Evolutionary conservation across 345 rosid genomes (phyloP).

Genomic region (Lagerstroemia speciosa): DNA sequence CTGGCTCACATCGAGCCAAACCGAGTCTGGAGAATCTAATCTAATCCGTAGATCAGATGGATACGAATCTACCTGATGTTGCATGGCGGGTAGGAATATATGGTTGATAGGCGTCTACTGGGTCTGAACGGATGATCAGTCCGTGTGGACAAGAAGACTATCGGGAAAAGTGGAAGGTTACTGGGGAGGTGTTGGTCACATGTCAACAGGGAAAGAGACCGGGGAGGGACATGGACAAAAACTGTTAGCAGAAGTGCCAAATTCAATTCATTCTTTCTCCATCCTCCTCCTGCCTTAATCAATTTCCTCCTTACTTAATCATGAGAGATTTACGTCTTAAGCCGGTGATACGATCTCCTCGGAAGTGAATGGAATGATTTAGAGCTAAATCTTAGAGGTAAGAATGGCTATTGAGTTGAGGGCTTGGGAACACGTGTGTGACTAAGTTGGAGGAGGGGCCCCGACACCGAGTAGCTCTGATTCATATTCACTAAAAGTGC

Average conservation of each 20-base stretch:
- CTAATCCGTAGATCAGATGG: not conserved
- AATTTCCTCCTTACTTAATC: too few relatives aligned
- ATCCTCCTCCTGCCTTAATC: not conserved
- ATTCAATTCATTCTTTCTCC: not conserved
- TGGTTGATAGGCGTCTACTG: not conserved
- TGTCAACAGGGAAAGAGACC: conserved; percentile 6
- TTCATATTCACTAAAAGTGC: not conserved
- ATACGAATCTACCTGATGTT: not conserved
- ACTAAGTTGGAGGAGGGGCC: too few relatives aligned
- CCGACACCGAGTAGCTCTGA: conserved; percentile 1
- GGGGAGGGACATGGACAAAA: conserved; percentile 40
- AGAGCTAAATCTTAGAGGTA: too few relatives aligned
- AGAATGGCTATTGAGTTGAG: too few relatives aligned
- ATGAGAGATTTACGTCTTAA: too few relatives aligned
- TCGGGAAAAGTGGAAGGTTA: conserved; percentile 2
- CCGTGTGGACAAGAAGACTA: not conserved
- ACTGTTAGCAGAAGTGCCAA: conserved; percentile 25
- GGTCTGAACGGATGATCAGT: not conserved
- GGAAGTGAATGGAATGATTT: not conserved
- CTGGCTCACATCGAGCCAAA: too few relatives aligned
- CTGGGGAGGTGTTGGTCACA: conserved; percentile 12
- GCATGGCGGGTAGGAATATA: not conserved
- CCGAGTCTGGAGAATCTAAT: too few relatives aligned
- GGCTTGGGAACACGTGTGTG: too few relatives aligned
- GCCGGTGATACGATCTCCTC: too few relatives aligned